phyloP scores from a whole-genome alignment of 306 rosid genomes.

The Vigna hirtella region DNA sequence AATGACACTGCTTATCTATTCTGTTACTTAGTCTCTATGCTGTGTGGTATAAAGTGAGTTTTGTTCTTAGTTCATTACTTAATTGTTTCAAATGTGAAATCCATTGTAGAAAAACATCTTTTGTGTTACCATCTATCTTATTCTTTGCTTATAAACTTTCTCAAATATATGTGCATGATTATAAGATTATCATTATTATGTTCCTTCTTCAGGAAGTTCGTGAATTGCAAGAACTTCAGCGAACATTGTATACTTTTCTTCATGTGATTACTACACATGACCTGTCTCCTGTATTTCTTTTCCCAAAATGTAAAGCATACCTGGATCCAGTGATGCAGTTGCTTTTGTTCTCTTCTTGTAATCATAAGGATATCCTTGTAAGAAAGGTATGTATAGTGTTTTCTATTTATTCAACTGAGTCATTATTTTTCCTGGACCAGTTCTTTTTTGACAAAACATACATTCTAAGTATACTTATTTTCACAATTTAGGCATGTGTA shows the following conservation, averaged over 20 bases:
- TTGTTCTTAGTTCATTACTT: conserved; percentile 23
- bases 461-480: conserved; percentile 36
- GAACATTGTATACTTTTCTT: conserved; percentile 82
- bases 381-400: conserved; percentile 73
- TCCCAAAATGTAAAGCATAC: conserved; percentile 81
- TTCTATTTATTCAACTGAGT: conserved; percentile 37
- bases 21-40: conserved; percentile 22
- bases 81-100: conserved; percentile 36
- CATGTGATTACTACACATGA: conserved; percentile 84
- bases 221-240: conserved; percentile 95
- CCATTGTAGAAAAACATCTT: conserved; percentile 7
- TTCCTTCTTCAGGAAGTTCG: conserved; percentile 73
- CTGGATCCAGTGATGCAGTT: conserved; percentile 85
- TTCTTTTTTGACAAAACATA: conserved; percentile 23
- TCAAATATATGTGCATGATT: conserved; percentile 11
- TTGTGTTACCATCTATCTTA: conserved; percentile 18
- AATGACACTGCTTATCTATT: not conserved
- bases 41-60: conserved; percentile 7
- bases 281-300: conserved; percentile 79
- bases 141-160: conserved; percentile 21
- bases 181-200: conserved; percentile 6
- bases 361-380: conserved; percentile 83
- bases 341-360: conserved; percentile 80
- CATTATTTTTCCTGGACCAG: conserved; percentile 18
- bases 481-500: conserved; percentile 75